These are phyloP conservation scores for Halophytophthora batemanensis DNA, from an alignment of 352 stramenopile species.

Conservation along the genomic window DNA sequence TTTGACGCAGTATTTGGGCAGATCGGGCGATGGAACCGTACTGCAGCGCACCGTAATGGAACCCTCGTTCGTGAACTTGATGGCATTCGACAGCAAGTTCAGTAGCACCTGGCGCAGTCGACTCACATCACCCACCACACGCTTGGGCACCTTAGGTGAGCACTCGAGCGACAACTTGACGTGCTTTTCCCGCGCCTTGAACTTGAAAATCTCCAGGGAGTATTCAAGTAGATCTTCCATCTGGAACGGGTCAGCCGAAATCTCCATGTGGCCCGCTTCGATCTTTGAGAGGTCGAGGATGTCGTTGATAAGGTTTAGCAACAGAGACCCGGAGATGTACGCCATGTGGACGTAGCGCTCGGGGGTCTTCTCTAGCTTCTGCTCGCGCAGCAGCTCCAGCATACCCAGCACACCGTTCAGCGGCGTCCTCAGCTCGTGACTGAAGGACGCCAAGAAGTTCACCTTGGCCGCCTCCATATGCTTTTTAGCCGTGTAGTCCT, in stretches of 20 bases:
- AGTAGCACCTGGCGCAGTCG: constrained; percentile 66
- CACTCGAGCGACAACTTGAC: constrained; percentile 75
- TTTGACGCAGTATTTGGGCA: constrained; percentile 55
- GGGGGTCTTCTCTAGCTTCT: constrained; percentile 54
- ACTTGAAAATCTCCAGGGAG: constrained; percentile 82
- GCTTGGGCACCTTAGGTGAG: constrained; percentile 49
- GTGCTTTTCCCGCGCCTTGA: constrained; percentile 73
- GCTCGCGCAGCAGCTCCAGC: constrained; percentile 63
- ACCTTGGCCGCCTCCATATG: constrained; percentile 67
- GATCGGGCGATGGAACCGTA: constrained; percentile 47
- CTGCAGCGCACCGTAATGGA: constrained; percentile 68
- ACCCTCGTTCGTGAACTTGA: constrained; percentile 77
- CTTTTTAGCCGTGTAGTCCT: constrained; percentile 86
- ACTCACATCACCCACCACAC: constrained; percentile 57
- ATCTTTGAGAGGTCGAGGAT: constrained; percentile 90
- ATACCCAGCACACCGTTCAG: constrained; percentile 80
- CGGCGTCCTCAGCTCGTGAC: constrained; percentile 66
- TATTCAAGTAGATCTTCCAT: constrained; percentile 74
- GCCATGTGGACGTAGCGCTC: constrained; percentile 72
- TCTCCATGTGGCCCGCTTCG: constrained; percentile 86
- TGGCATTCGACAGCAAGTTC: constrained; percentile 74
- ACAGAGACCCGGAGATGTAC: constrained; percentile 59
- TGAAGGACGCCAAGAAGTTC: constrained; percentile 69
- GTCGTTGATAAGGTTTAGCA: constrained; percentile 81
- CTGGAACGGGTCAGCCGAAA: constrained; percentile 73